A percentile compares a stretch with the other conserved stretches of the same genome.
These are phyloP conservation scores for Acaromyces ingoldii DNA, from an alignment of 1,284 basidiomycete species.

Conservation along the genomic window DNA sequence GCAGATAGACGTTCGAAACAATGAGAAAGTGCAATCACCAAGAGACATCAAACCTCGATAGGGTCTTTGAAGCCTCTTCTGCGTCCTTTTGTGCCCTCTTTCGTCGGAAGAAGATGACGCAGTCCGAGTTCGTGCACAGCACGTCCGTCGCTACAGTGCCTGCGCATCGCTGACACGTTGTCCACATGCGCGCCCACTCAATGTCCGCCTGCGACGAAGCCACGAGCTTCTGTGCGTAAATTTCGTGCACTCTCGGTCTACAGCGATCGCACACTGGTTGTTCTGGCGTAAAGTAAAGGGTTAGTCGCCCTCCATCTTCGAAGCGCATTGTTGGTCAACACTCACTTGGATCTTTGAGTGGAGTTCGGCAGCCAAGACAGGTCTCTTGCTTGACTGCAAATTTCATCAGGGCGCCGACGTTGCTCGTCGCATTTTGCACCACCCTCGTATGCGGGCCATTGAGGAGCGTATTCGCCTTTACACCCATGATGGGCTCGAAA, in stretches of 20 bases:
- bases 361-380: constrained; percentile 49
- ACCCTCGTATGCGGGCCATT: constrained; percentile 48
- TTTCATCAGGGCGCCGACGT: constrained; percentile 50
- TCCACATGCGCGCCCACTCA: constrained; percentile 49
- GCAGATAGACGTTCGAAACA: too few relatives aligned
- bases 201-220: constrained; percentile 20
- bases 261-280: constrained; percentile 48
- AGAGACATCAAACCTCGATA: constrained; percentile 71
- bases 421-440: constrained; percentile 46
- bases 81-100: constrained; percentile 96
- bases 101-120: constrained; percentile 95
- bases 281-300: too few relatives aligned
- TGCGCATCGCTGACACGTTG: constrained; percentile 50
- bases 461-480: constrained; percentile 36
- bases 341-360: constrained; percentile 35
- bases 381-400: constrained; percentile 49
- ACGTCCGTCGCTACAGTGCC: constrained; percentile 67
- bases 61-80: constrained; percentile 67
- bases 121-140: constrained; percentile 91
- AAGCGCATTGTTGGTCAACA: too few relatives aligned
- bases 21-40: constrained; percentile 37
- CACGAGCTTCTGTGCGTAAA: constrained; percentile 42
- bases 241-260: constrained; percentile 34
- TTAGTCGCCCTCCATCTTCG: too few relatives aligned
- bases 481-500: constrained; percentile 50